Base-by-base conservation (phyloP, 1,284 basidiomycete species). In the Ceratobasidium sp. region DNA sequence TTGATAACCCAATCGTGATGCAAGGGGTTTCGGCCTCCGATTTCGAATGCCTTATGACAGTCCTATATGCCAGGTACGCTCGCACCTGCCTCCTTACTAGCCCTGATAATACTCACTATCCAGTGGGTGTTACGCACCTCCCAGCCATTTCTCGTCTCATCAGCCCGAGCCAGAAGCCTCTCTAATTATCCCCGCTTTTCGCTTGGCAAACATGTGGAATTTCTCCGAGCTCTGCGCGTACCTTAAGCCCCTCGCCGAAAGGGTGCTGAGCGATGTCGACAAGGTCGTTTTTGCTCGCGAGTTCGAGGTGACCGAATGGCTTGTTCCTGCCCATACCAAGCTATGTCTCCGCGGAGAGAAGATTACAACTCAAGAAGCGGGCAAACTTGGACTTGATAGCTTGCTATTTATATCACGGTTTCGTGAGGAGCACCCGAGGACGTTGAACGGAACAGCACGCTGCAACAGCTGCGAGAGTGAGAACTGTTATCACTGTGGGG, bases 241-340 rank as follows among this genome's bases (percentile, higher is more conserved):
- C 29, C 48, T 66, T 31, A 7, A 51, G 14, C 63, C 63, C 27
- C 46, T 66, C 6, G 63, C 63, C 14, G 63, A 53, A 34, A 53
- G 19, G 29, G 19, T 66, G 1, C 75, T 84, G 7, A 78, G 81
- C 41, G 80, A 84, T 1, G 77, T 84, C 62, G 81, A 83, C 39
- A 80, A 80, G 24, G 79, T 85, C 29, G 77, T 80, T 11, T 80
- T 85, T 48, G 84, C 84, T n/a, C 79, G 78, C 56, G 81, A 81
- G 66, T 81, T 83, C 76, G n/a, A n/a, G n/a, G n/a, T n/a, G n/a
- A n/a, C n/a, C n/a, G n/a, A n/a, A n/a, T n/a, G n/a, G n/a, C n/a
- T n/a, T n/a, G n/a, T n/a, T n/a, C n/a, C n/a, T n/a, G n/a, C n/a
- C n/a, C n/a, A n/a, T n/a, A n/a, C n/a, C 79, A 82, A 56, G 77